Evolutionary conservation across 495 filamentous ascomycete genomes (phyloP).

Genomic region (Lentithecium fluviatile): DNA sequence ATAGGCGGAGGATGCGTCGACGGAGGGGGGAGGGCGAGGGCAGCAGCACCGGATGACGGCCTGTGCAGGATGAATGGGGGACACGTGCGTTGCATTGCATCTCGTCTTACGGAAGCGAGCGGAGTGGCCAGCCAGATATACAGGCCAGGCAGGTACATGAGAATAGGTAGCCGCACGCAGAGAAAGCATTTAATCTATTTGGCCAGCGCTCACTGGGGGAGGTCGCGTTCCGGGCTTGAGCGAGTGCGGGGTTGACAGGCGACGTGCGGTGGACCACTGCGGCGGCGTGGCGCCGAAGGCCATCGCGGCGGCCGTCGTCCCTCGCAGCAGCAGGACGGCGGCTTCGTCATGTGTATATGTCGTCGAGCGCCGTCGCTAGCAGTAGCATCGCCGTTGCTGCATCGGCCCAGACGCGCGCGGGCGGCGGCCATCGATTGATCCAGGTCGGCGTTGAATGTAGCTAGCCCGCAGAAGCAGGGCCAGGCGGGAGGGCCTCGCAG

Average conservation of each 20-base stretch:
- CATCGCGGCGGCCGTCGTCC: background rate
- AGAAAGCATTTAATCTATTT: conserved; percentile 22
- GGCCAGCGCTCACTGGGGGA: background rate
- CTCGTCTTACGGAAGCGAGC: conserved; percentile 1
- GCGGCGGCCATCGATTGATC: background rate
- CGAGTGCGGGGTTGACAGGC: background rate
- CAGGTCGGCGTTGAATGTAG: no score
- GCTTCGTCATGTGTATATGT: background rate
- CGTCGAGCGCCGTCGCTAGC: background rate
- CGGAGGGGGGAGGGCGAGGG: background rate
- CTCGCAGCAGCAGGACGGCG: background rate
- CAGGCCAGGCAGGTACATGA: conserved; percentile 18
- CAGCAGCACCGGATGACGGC: background rate
- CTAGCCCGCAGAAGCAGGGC: background rate
- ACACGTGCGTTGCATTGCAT: conserved; percentile 10
- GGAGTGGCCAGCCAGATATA: background rate
- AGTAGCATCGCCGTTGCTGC: no score
- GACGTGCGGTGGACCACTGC: background rate
- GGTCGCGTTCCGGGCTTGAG: background rate
- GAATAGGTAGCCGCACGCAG: conserved; percentile 17
- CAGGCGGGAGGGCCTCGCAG: background rate
- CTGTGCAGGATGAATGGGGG: conserved; percentile 2
- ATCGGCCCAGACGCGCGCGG: background rate
- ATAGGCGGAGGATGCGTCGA: conserved; percentile 17
- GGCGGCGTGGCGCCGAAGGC: background rate